These are phyloP conservation scores for Candida vartiovaarae DNA, from an alignment of 805 yeast species.

Conservation along the genomic window DNA sequence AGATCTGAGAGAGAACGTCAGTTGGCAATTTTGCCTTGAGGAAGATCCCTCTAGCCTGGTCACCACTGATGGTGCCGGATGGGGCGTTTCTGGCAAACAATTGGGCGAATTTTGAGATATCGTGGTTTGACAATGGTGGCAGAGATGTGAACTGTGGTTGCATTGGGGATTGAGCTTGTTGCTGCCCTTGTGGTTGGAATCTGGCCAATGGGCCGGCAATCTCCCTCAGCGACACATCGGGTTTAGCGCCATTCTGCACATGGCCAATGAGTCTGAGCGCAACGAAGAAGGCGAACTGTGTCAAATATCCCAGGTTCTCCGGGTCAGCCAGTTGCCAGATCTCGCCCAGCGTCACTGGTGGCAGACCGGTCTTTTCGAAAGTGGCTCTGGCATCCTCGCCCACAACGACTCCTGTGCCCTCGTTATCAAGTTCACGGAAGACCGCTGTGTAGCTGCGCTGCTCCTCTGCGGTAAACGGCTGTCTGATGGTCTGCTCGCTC, in stretches of 20 bases:
- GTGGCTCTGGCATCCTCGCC: constrained; percentile 82
- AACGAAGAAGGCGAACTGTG: constrained; percentile 70
- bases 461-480: constrained; percentile 62
- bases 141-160: constrained; percentile 29
- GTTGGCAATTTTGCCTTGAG: constrained; percentile 83
- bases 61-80: constrained; percentile 57
- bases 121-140: constrained; percentile 50
- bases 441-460: constrained; percentile 63
- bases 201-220: constrained; percentile 59
- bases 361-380: constrained; percentile 78
- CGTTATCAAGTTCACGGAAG: constrained; percentile 75
- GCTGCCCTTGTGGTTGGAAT: constrained; percentile 30
- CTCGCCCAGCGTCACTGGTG: constrained; percentile 74
- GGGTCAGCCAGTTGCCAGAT: constrained; percentile 94
- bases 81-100: constrained; percentile 67
- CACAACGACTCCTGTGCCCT: constrained; percentile 71
- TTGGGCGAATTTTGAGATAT: constrained; percentile 57
- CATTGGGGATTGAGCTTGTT: constrained; percentile 1
- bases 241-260: constrained; percentile 64
- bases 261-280: constrained; percentile 89
- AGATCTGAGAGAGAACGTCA: constrained; percentile 70
- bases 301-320: constrained; percentile 79
- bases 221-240: constrained; percentile 48
- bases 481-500: constrained; percentile 19
- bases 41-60: constrained; percentile 79